Evolutionary conservation across 495 filamentous ascomycete genomes (phyloP), one percentile per base, ranked within the genome.

Genomic region (Penicillium psychrofluorescens): DNA sequence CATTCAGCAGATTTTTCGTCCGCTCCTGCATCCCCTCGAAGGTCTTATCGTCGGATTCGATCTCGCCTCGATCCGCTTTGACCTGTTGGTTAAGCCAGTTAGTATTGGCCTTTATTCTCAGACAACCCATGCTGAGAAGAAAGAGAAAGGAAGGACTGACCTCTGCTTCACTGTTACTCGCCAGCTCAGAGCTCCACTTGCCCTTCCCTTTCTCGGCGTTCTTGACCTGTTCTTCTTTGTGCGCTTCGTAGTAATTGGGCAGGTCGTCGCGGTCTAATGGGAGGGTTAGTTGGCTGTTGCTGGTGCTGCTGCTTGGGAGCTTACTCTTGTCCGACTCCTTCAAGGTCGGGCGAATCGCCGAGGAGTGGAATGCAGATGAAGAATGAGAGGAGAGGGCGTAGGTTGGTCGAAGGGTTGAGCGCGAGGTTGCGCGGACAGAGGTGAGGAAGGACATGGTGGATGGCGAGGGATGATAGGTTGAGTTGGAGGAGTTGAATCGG

Each of bases 131-230:
- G 12, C 30, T 14, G 7, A 9, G 11, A 2, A 45, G 10, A 27
- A 7, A 45, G 2, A 36, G 29, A 10, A 8, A 29, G 10, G 45
- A 16, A 38, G 44, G 5, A 54, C 68, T 36, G 63, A 95, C 80
- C 55, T 80, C 80, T 49, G 83, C 81, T 73, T 95, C 90, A 54
- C 83, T 88, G 58, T 86, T 77, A 46, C 79, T 86, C 6, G 86
- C 86, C 43, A 95, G 64, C 57, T 86, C 83, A 13, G 80, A 69
- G 63, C 85, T 85, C 90, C 90, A 95, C 51, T 88, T 76, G 10
- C 71, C 85, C 63, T 84, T 81, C 14, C 90, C 90, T 10, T 79
- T 68, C 67, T 86, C 86, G 41, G 80, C 74, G 68, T 82, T 81
- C 55, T 73, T 64, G 43, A 95, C 48, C 31, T 77, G 74, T 38